These are phyloP conservation scores for Inga leiocalycina DNA, from an alignment of 306 rosid genomes.

Conservation along the genomic window DNA sequence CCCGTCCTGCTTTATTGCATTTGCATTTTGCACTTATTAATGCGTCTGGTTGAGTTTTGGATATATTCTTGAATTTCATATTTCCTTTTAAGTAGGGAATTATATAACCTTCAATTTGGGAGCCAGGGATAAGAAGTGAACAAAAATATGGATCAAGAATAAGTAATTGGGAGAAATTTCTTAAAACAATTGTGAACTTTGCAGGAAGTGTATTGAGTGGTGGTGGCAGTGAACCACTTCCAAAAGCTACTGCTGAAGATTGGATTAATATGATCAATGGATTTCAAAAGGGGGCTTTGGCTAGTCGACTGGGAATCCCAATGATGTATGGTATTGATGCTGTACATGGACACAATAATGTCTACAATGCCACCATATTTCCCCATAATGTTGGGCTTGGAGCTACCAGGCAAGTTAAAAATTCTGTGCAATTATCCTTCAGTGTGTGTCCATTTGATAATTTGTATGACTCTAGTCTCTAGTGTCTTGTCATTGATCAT, in stretches of 20 bases:
- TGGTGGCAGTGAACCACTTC: slow-evolving; percentile 91
- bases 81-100: background rate
- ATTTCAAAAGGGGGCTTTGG: slow-evolving; percentile 78
- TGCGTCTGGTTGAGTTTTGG: background rate
- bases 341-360: slow-evolving; percentile 97
- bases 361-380: slow-evolving; percentile 89
- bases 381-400: slow-evolving; percentile 97
- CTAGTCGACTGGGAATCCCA: slow-evolving; percentile 88
- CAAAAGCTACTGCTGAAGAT: slow-evolving; percentile 83
- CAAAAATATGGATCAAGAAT: slow-evolving; percentile 3
- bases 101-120: background rate
- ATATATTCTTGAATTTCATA: slow-evolving; percentile 4
- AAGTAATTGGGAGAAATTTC: background rate
- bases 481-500: slow-evolving; percentile 11
- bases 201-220: slow-evolving; percentile 98
- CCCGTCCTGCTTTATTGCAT: background rate
- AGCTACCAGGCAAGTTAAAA: slow-evolving; percentile 81
- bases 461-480: slow-evolving; percentile 15
- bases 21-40: background rate
- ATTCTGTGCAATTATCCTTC: slow-evolving; percentile 6
- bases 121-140: background rate
- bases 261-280: slow-evolving; percentile 92
- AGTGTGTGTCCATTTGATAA: slow-evolving; percentile 2
- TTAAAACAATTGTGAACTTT: slow-evolving; percentile 15
- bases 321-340: slow-evolving; percentile 99